These are phyloP conservation scores for Xylariales sp. DNA, from an alignment of 2,329 filamentous ascomycete species.

Conservation along the genomic window DNA sequence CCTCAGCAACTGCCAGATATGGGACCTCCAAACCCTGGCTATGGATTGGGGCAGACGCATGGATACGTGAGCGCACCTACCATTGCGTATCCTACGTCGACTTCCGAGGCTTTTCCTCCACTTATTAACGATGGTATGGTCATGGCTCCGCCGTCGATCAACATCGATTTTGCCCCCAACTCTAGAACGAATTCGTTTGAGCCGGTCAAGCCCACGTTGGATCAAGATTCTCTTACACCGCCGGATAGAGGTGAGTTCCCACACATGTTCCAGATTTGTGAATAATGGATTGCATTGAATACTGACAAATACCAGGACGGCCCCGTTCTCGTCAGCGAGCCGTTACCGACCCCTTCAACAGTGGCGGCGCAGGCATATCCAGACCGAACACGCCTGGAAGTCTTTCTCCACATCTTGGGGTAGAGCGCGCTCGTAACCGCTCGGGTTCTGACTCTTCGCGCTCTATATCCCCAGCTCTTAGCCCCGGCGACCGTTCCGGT, in stretches of 20 bases:
- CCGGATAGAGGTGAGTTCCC: conserved; percentile 59
- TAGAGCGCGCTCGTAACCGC: conserved; percentile 35
- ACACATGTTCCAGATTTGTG: not conserved
- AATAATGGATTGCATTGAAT: not conserved
- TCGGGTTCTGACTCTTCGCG: conserved; percentile 36
- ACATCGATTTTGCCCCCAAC: conserved; percentile 84
- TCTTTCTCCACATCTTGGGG: conserved; percentile 47
- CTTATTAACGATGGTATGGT: conserved; percentile 52
- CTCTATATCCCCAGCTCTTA: conserved; percentile 48
- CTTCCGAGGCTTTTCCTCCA: conserved; percentile 48
- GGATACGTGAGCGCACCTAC: conserved; percentile 36
- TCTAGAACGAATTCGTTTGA: conserved; percentile 64
- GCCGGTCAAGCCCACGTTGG: conserved; percentile 58
- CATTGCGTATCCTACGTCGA: conserved; percentile 33
- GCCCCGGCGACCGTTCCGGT: conserved; percentile 52
- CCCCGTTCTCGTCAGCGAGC: conserved; percentile 47
- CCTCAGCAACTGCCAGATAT: conserved; percentile 53
- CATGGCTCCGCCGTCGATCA: conserved; percentile 91
- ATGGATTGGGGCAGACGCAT: conserved; percentile 38
- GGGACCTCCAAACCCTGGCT: conserved; percentile 41
- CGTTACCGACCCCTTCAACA: conserved; percentile 57
- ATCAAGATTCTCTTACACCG: conserved; percentile 78
- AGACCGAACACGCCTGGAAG: conserved; percentile 35
- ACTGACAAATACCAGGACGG: conserved; percentile 31
- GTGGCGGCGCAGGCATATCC: conserved; percentile 33